phyloP scores from a whole-genome alignment of 1,139 yeast genomes.

The Sugiyamaella novakii region DNA sequence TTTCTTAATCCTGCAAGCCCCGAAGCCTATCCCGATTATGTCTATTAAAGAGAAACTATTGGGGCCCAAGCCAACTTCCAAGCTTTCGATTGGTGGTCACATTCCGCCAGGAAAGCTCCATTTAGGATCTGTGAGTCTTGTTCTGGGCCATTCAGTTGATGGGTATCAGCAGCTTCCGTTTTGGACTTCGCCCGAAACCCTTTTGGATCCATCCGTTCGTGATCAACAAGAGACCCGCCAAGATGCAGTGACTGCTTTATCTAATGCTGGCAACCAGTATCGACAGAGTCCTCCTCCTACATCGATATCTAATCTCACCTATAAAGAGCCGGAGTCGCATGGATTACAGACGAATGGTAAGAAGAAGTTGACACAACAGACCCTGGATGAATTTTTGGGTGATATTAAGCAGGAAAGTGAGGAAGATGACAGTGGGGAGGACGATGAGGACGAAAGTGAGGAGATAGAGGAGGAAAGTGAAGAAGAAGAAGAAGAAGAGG shows the following conservation, averaged over 20 bases:
- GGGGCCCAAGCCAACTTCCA: neutral
- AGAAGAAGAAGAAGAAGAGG: constrained; percentile 37
- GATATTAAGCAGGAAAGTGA: constrained; percentile 45
- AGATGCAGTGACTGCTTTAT: constrained; percentile 16
- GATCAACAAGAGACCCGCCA: constrained; percentile 32
- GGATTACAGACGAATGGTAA: constrained; percentile 29
- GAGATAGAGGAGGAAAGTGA: constrained; percentile 31
- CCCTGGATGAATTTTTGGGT: constrained; percentile 83
- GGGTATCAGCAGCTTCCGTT: constrained; percentile 38
- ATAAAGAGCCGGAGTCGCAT: constrained; percentile 18
- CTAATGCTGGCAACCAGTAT: constrained; percentile 15
- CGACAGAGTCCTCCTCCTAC: constrained; percentile 20
- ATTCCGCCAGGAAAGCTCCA: constrained; percentile 29
- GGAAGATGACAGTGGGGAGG: constrained; percentile 30
- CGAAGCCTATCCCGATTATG: constrained; percentile 58
- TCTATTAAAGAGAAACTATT: constrained; percentile 29
- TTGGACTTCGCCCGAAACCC: constrained; percentile 37
- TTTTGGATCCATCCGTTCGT: constrained; percentile 37
- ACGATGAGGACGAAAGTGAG: constrained; percentile 28
- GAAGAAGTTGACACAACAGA: constrained; percentile 60
- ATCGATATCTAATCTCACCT: constrained; percentile 22
- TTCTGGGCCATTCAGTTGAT: constrained; percentile 40
- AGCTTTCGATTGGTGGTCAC: neutral
- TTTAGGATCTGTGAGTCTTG: constrained; percentile 42
- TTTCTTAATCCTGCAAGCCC: constrained; percentile 75